Evolutionary conservation across 2,329 filamentous ascomycete genomes (phyloP).

Genomic region (Onygena corvina): DNA sequence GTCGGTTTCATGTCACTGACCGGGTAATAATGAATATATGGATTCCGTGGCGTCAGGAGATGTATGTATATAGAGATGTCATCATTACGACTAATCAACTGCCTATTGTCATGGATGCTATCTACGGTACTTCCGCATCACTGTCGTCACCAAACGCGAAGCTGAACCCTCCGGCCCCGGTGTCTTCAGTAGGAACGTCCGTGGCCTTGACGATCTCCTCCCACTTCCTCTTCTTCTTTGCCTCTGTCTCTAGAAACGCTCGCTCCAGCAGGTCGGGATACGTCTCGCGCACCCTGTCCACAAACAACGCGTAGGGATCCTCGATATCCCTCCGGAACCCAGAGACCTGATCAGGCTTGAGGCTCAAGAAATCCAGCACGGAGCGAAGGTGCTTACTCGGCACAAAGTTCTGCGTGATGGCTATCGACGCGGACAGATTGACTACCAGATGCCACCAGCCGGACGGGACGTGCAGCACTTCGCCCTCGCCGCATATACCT

Average conservation of each 20-base stretch:
- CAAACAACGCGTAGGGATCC: constrained; percentile 65
- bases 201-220: constrained; percentile 57
- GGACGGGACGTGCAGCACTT: constrained; percentile 82
- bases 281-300: constrained; percentile 50
- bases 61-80: background rate
- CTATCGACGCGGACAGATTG: constrained; percentile 72
- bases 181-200: constrained; percentile 21
- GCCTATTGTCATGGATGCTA: background rate
- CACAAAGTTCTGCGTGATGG: constrained; percentile 92
- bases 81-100: too few relatives aligned
- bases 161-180: constrained; percentile 41
- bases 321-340: constrained; percentile 63
- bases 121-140: constrained; percentile 39
- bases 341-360: constrained; percentile 75
- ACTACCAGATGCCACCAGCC: constrained; percentile 97
- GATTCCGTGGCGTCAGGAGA: background rate
- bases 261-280: constrained; percentile 57
- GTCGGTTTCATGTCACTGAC: constrained; percentile 79
- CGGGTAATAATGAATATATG: background rate
- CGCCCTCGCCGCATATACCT: constrained; percentile 70
- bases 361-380: constrained; percentile 65
- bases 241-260: constrained; percentile 53
- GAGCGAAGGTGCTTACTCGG: constrained; percentile 60
- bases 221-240: constrained; percentile 68
- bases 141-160: constrained; percentile 53